phyloP scores from a whole-genome alignment of 257 asterid genomes.

The Lavandula angustifolia region DNA sequence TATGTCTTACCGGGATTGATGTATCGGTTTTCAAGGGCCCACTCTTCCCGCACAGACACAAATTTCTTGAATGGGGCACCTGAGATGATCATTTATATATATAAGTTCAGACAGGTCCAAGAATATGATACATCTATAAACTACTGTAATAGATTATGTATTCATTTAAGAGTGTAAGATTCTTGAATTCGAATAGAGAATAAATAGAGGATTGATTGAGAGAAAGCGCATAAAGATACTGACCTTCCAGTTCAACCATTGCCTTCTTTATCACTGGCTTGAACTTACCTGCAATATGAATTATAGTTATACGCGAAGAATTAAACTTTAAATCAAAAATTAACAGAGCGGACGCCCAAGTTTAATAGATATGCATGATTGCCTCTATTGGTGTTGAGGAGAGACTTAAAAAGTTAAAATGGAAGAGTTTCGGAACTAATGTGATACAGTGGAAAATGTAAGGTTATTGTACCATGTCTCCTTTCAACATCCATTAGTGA shows the following conservation, averaged over 20 bases:
- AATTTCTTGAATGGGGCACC: conserved; percentile 94
- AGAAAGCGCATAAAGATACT: not conserved
- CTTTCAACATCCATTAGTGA: conserved; percentile 97
- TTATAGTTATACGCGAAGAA: conserved; percentile 6
- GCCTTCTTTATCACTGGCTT: conserved; percentile 99
- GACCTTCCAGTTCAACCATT: conserved; percentile 97
- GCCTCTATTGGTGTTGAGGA: not conserved
- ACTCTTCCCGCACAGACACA: conserved; percentile 72
- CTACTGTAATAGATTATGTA: not conserved
- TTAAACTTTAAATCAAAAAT: not conserved
- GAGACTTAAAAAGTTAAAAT: too few relatives aligned
- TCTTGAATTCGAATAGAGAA: not conserved
- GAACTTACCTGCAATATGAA: conserved; percentile 66
- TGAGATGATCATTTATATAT: conserved; percentile 30
- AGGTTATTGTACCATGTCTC: conserved; percentile 70
- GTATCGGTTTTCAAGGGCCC: conserved; percentile 90
- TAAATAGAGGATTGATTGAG: not conserved
- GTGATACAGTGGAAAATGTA: conserved; percentile 12
- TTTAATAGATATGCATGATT: too few relatives aligned
- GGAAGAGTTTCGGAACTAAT: too few relatives aligned
- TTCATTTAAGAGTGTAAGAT: not conserved
- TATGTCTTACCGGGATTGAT: conserved; percentile 65
- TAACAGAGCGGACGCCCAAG: too few relatives aligned
- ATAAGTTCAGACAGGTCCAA: too few relatives aligned
- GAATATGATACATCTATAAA: too few relatives aligned